phyloP scores from a whole-genome alignment of 768 basidiomycete species.

The Cantharellus anzutake region DNA sequence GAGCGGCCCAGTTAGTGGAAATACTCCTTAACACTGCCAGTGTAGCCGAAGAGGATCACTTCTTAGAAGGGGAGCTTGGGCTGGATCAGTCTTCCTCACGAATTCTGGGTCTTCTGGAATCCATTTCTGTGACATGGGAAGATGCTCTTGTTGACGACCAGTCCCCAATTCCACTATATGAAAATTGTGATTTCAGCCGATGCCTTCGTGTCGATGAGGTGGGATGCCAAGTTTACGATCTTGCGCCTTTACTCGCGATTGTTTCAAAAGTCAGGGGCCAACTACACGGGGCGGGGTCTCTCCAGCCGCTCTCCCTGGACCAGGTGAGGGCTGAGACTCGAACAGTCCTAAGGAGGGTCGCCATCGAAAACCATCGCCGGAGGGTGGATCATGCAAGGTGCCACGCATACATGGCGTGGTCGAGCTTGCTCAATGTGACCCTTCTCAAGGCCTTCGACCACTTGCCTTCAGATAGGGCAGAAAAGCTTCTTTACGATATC shows the following conservation, averaged over 20 bases:
- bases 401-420: constrained; percentile 67
- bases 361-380: constrained; percentile 73
- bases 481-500: constrained; percentile 80
- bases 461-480: constrained; percentile 62
- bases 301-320: constrained; percentile 14
- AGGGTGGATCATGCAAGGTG: constrained; percentile 55
- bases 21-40: constrained; percentile 42
- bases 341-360: constrained; percentile 70
- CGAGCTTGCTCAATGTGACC: constrained; percentile 62
- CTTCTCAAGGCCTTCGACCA: constrained; percentile 74
- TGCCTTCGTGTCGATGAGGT: constrained; percentile 47
- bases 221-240: constrained; percentile 73
- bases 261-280: constrained; percentile 38
- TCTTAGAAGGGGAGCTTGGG: constrained; percentile 21
- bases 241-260: constrained; percentile 48
- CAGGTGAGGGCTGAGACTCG: constrained; percentile 47
- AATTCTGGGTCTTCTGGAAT: constrained; percentile 76
- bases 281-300: constrained; percentile 44
- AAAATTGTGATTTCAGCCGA: constrained; percentile 42
- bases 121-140: constrained; percentile 74
- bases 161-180: constrained; percentile 36
- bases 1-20: constrained; percentile 54
- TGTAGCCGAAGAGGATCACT: constrained; percentile 22
- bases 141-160: constrained; percentile 47
- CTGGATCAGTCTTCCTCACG: constrained; percentile 55